Percentiles rank a stretch among this genome's conserved stretches.
Evolutionary conservation across 176 grass and related monocot species (phyloP).

Genomic region (Ananas comosus): DNA sequence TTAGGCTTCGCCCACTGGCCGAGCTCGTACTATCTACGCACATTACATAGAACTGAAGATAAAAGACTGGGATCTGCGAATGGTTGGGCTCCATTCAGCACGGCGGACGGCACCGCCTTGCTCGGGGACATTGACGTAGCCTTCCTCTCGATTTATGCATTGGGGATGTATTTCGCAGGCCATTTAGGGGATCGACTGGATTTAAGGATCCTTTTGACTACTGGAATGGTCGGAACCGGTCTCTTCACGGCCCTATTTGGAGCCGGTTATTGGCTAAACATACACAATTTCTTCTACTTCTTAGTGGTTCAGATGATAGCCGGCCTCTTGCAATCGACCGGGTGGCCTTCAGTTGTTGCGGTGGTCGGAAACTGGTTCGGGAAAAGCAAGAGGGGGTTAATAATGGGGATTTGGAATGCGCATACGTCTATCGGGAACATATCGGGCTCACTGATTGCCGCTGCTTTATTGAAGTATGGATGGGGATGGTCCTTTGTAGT

Average conservation of each 20-base stretch:
- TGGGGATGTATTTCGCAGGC: slow-evolving; percentile 82
- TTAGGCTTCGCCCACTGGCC: slow-evolving; percentile 38
- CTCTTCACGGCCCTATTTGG: slow-evolving; percentile 61
- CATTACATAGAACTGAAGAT: slow-evolving; percentile 14
- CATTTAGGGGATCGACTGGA: slow-evolving; percentile 67
- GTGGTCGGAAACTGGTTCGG: slow-evolving; percentile 77
- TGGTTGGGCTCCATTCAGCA: slow-evolving; percentile 69
- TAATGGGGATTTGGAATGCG: slow-evolving; percentile 81
- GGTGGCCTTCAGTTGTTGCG: slow-evolving; percentile 74
- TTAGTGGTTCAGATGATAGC: slow-evolving; percentile 59
- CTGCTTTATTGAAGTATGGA: slow-evolving; percentile 51
- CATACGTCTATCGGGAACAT: slow-evolving; percentile 74
- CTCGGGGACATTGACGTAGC: slow-evolving; percentile 72
- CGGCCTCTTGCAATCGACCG: slow-evolving; percentile 60
- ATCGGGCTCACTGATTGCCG: slow-evolving; percentile 58
- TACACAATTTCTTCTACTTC: slow-evolving; percentile 78
- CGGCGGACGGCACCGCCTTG: slow-evolving; percentile 43
- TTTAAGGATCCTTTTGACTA: slow-evolving; percentile 54
- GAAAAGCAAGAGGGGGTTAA: slow-evolving; percentile 77
- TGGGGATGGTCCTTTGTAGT: slow-evolving; percentile 63
- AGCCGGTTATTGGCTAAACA: slow-evolving; percentile 62
- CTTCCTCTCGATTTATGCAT: slow-evolving; percentile 61
- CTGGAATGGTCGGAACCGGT: slow-evolving; percentile 63
- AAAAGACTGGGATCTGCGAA: slow-evolving; percentile 9
- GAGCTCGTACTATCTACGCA: slow-evolving; percentile 41